Evolutionary conservation across 1,284 basidiomycete genomes (phyloP), one percentile per base, ranked within the genome.

Genomic region (Malassezia vespertilionis): DNA sequence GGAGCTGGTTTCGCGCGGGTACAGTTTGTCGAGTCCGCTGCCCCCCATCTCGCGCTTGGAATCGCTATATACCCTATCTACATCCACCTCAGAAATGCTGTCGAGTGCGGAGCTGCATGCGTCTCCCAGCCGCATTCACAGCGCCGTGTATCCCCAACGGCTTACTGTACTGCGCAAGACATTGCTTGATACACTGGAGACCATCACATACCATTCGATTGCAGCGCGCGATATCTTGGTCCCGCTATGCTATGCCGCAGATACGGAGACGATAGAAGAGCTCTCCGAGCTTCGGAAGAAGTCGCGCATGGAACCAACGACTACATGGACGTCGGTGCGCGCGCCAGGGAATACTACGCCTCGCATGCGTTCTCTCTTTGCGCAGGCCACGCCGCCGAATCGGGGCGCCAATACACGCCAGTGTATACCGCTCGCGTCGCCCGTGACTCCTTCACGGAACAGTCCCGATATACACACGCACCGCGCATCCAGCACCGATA

Each of bases 1-100:
- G 28, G 67, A 69, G 52, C 47, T 63, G 2, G 65, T 69, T 15
- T 60, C 65, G 17, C 52, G 67, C 18, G 65, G 65, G 5, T 65
- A 58, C 48, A 61, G 57, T 38, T 45, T 69, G 22, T 59, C 63
- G 18, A 56, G 62, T 37, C 66, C 66, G 6, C 52, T 69, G 8
- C 58, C 66, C 2, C 66, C 66, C 14, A 69, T 69, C 31, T 66
- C 66, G 5, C 63, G 66, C 27, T 61, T 69, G 28, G 66, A 69
- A 36, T 55, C 60, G 0, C 37, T n/a, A n/a, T n/a, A n/a, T n/a
- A n/a, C n/a, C n/a, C n/a, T n/a, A n/a, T n/a, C n/a, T n/a, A n/a
- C n/a, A n/a, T n/a, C n/a, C n/a, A n/a, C n/a, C n/a, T n/a, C n/a
- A n/a, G n/a, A n/a, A n/a, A n/a, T n/a, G n/a, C n/a, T n/a, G n/a